Percentiles rank a stretch among this genome's conserved stretches.
Evolutionary conservation across 148 eudicot species (phyloP).

Genomic region (Polygonum maritimum): DNA sequence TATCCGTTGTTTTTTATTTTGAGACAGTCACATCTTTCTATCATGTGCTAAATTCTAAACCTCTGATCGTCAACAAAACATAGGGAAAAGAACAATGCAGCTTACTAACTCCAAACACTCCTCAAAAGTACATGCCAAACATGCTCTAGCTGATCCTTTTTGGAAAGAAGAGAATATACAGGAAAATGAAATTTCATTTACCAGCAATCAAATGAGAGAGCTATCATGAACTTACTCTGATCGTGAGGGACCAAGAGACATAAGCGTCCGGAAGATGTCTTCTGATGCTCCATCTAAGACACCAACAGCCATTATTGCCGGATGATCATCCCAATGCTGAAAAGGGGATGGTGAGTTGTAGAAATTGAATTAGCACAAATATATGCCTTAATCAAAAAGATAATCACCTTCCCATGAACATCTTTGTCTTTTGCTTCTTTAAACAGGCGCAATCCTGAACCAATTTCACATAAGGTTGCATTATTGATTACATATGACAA

Average conservation of each 20-base stretch:
- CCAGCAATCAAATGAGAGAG: not conserved
- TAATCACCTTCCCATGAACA: slow-evolving; percentile 35
- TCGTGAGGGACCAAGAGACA: slow-evolving; percentile 70
- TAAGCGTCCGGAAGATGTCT: slow-evolving; percentile 51
- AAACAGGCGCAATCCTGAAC: slow-evolving; percentile 55
- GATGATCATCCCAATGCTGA: slow-evolving; percentile 57
- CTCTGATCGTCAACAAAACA: not conserved
- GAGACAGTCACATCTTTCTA: not conserved
- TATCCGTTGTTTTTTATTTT: not conserved
- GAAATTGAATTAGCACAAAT: slow-evolving; percentile 1
- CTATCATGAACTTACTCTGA: slow-evolving; percentile 43
- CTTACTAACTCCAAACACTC: not conserved
- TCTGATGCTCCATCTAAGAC: slow-evolving; percentile 59
- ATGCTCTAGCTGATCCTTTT: not conserved
- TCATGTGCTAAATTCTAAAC: not conserved
- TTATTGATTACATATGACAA: not conserved
- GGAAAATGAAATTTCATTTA: not conserved
- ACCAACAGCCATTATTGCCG: slow-evolving; percentile 69
- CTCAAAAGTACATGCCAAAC: not conserved
- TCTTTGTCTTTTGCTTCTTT: slow-evolving; percentile 63
- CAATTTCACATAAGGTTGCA: slow-evolving; percentile 7
- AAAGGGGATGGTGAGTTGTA: slow-evolving; percentile 13
- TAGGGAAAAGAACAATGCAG: not conserved
- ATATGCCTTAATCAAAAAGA: not conserved
- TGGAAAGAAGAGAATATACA: not conserved